phyloP scores from a whole-genome alignment of 2,329 filamentous ascomycete genomes.

The Epichloe festucae region DNA sequence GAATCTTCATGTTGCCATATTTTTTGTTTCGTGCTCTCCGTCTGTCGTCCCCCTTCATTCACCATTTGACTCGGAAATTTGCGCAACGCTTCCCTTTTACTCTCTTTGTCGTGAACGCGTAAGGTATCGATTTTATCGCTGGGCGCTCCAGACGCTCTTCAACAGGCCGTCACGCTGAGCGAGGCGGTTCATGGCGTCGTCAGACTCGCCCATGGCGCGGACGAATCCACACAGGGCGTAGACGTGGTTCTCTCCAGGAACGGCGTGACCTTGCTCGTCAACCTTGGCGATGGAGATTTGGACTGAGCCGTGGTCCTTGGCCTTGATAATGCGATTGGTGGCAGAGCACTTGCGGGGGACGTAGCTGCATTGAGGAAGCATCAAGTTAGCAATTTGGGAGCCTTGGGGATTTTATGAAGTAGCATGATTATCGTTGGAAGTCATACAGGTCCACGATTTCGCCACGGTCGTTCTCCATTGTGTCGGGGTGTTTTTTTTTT shows the following conservation, averaged over 20 bases:
- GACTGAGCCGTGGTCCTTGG: slow-evolving; percentile 98
- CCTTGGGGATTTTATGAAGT: neutral
- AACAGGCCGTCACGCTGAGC: slow-evolving; percentile 91
- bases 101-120: slow-evolving; percentile 6
- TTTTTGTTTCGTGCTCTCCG: neutral
- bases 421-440: slow-evolving; percentile 8
- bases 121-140: slow-evolving; percentile 38
- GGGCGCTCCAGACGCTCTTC: slow-evolving; percentile 89
- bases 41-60: neutral
- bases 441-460: slow-evolving; percentile 98
- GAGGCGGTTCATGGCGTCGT: slow-evolving; percentile 91
- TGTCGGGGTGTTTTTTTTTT: slow-evolving; percentile 30
- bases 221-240: slow-evolving; percentile 98
- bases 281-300: slow-evolving; percentile 97
- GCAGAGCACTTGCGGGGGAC: slow-evolving; percentile 98
- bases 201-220: slow-evolving; percentile 92
- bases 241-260: slow-evolving; percentile 90
- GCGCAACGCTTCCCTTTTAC: slow-evolving; percentile 6
- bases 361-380: slow-evolving; percentile 47
- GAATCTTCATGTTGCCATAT: slow-evolving; percentile 5
- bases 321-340: slow-evolving; percentile 99
- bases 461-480: slow-evolving; percentile 99
- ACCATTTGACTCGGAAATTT: slow-evolving; percentile 4
- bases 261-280: slow-evolving; percentile 91
- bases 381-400: slow-evolving; percentile 15